A percentile compares a stretch with the other conserved stretches of the same genome.
Evolutionary conservation across 208 protist species (phyloP).

Genomic region (Leishmania aethiopica): DNA sequence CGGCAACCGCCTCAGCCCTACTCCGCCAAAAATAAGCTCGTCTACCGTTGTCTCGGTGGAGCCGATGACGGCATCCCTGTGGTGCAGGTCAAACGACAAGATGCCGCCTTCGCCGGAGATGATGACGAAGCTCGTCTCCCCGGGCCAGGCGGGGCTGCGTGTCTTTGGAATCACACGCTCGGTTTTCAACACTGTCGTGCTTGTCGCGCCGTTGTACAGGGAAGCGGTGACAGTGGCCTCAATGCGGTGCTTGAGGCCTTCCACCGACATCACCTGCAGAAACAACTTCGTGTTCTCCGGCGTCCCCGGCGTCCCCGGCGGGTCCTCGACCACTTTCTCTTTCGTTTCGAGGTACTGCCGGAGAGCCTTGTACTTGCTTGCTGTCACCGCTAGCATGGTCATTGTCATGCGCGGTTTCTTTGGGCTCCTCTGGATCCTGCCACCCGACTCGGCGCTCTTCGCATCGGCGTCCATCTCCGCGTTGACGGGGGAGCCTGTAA

Average conservation of each 20-base stretch:
- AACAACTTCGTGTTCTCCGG: constrained; percentile 35
- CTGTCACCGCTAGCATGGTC: constrained; percentile 72
- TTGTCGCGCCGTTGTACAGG: constrained; percentile 40
- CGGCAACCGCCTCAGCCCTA: constrained; percentile 61
- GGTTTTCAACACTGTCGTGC: constrained; percentile 58
- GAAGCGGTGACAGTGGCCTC: constrained; percentile 65
- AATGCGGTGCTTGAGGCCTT: constrained; percentile 81
- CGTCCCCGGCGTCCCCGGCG: background rate
- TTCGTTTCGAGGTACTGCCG: constrained; percentile 44
- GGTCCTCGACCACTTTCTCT: constrained; percentile 6
- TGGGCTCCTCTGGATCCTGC: background rate
- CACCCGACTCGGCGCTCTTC: background rate
- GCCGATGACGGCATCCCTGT: constrained; percentile 71
- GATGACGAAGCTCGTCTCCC: constrained; percentile 50
- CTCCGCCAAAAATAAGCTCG: constrained; percentile 77
- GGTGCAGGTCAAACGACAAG: constrained; percentile 74
- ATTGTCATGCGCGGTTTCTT: constrained; percentile 45
- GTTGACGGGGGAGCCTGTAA: background rate
- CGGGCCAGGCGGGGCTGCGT: constrained; percentile 72
- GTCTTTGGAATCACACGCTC: constrained; percentile 65
- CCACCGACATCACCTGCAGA: constrained; percentile 71
- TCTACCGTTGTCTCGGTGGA: constrained; percentile 68
- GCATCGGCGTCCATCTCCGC: background rate
- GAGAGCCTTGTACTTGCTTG: constrained; percentile 65
- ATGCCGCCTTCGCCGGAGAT: constrained; percentile 52